Base-by-base conservation (phyloP, 2,329 filamentous ascomycete species). In the Fonsecaea pugnacius region DNA sequence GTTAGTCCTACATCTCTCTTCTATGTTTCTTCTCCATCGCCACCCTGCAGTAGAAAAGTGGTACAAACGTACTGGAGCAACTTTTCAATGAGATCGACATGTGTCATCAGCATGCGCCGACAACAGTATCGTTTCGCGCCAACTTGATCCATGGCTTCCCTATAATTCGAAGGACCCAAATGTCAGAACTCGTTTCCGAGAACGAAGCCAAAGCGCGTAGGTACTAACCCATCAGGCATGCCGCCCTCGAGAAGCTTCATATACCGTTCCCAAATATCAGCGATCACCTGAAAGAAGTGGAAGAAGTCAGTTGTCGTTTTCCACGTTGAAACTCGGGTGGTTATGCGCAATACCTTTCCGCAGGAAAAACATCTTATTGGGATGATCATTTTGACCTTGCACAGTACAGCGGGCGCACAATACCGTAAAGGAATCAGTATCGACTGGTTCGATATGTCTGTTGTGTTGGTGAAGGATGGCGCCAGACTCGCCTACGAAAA, bases 61-160 rank as follows among this genome's bases (percentile, higher is more conserved):
- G 24, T 24, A 1, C 2, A 9, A 21, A 63, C 86, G 72, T 88
- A 96, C 91, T 94, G 91, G 70, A 99, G 87, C 57, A 99, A 87
- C 82, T 99, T 99, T 84, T 99, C 95, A 73, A 99, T 97, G 67
- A 99, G 84, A 78, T 99, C 95, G 73, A 99, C 95, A 80, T 99
- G 95, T 65, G 95, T 99, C 91, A 99, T 97, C 78, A 99, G 88
- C 95, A 99, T 99, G 75, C 95, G 90, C 72, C 95, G 91, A 83
- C 95, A 99, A 86, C 95, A 99, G 83, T 99, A 99, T 72, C 95
- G 88, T 80, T 92, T 94, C 75, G 96, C 90, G 62, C 92, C 92
- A 59, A 99, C 88, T 76, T 92, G 86, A 78, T 98, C 93, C 90
- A 99, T 96, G 48, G 94, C 95, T 77, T 97, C 92, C 75, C 95